phyloP scores from a whole-genome alignment of 139 green algal genomes.

The Chlorella sp. region DNA sequence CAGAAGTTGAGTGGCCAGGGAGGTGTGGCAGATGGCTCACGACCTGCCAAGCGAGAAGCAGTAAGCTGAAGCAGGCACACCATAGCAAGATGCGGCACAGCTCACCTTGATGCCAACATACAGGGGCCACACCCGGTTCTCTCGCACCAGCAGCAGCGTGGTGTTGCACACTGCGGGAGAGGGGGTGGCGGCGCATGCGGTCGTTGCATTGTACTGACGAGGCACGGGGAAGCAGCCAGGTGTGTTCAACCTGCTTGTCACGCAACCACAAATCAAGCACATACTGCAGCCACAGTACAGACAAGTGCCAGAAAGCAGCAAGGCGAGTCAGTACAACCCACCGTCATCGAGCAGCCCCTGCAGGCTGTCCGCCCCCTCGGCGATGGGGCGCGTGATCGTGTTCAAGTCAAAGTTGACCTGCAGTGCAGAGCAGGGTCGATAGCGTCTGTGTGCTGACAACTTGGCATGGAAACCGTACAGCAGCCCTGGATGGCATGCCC shows the following conservation, averaged over 20 bases:
- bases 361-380: background rate
- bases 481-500: no score
- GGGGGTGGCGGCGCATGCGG: background rate
- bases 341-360: background rate
- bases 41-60: background rate
- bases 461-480: no score
- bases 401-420: conserved; percentile 7
- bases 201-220: background rate
- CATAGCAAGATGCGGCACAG: background rate
- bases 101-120: conserved; percentile 3
- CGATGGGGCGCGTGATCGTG: background rate
- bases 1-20: background rate
- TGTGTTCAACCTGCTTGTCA: background rate
- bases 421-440: no score
- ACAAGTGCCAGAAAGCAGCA: background rate
- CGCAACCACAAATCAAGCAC: background rate
- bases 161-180: background rate
- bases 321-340: background rate
- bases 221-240: no score
- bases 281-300: background rate
- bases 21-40: background rate
- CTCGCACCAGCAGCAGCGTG: conserved; percentile 14
- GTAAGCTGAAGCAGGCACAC: background rate
- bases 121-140: conserved; percentile 4
- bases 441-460: no score